Evolutionary conservation across 139 green algal genomes (phyloP), one percentile per base, ranked within the genome.

Genomic region (Zygnema cylindricum): DNA sequence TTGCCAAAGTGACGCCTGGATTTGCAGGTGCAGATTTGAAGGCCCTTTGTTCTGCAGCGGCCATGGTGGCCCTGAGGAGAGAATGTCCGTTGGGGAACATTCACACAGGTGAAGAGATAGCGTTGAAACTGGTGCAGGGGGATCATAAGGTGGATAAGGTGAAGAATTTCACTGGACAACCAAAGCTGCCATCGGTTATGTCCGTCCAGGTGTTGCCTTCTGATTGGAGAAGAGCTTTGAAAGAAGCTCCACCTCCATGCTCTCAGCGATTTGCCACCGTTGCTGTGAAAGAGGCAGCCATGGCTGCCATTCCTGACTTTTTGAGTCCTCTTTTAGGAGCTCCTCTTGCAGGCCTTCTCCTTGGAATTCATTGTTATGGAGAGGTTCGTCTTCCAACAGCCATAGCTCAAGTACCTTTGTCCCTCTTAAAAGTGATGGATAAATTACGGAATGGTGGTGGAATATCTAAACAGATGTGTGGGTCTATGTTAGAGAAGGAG

Each of bases 1-100:
- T 92, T 22, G 84, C 84, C 23, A 23, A 30, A 30, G 73, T 32
- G 33, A 92, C 85, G 21, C 22, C 21, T 21, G 88, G 88, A 1
- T 92, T 81, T 57, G 75, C 84, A 32, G 88, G 84, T 21, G 88
- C 88, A 3, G 88, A 92, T 41, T 85, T 92, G 11, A 39, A 2
- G 36, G 84, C 85, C 39, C 85, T 92, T 0, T 86, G 82, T 49
- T 43, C 40, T 23, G 25, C 71, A 32, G 81, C 87, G 0, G n/a
- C 55, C 22, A 90, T 91, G 57, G 30, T n/a, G 35, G 86, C 69
- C 16, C 69, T 87, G 32, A 84, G 69, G 40, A 49, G 42, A 25
- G 40, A 7, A 7, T 86, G 23, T 32, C 40, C 81, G 39, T 22
- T 85, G 32, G 41, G 49, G 11, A 42, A 71, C 43, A 90, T 49